These are phyloP conservation scores for Stylonectria norvegica DNA, from an alignment of 2,329 filamentous ascomycete species.

Conservation along the genomic window DNA sequence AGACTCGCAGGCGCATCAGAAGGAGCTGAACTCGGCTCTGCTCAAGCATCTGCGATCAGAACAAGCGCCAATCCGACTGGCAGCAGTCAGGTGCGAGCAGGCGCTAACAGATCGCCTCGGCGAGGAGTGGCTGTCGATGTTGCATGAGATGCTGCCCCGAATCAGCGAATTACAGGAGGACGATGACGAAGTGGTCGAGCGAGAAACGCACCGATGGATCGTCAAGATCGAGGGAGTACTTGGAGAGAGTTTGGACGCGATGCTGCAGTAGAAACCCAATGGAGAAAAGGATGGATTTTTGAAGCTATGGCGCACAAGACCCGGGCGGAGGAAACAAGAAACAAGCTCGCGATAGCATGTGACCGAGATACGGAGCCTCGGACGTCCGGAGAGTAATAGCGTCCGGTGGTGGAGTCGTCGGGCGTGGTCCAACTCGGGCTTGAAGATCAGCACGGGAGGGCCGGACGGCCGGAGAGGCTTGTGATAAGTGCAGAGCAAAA, in stretches of 20 bases:
- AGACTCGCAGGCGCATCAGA: constrained; percentile 85
- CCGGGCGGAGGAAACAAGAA: no score
- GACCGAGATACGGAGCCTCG: constrained; percentile 8
- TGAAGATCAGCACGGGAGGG: no score
- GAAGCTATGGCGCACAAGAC: constrained; percentile 13
- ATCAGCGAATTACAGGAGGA: constrained; percentile 96
- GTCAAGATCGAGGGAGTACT: constrained; percentile 82
- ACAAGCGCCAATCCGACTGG: constrained; percentile 68
- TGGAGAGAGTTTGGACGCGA: constrained; percentile 85
- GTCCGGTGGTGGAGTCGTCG: no score
- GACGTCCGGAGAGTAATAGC: constrained; percentile 12
- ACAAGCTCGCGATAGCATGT: no score
- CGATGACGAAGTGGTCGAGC: constrained; percentile 89
- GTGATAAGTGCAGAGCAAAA: constrained; percentile 1
- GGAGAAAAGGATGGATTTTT: constrained; percentile 12
- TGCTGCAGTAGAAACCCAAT: constrained; percentile 67
- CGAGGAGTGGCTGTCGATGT: constrained; percentile 86
- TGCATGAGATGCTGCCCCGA: constrained; percentile 94
- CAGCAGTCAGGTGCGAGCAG: constrained; percentile 78
- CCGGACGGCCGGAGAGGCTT: constrained; percentile 18
- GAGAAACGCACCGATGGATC: constrained; percentile 87
- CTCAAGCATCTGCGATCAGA: constrained; percentile 76
- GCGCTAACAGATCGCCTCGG: constrained; percentile 75
- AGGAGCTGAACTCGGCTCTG: constrained; percentile 76
- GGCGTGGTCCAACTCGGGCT: no score